Conservation (phyloP, 805 yeast genomes). For the Saccharomyces cerevisiae region DNA sequence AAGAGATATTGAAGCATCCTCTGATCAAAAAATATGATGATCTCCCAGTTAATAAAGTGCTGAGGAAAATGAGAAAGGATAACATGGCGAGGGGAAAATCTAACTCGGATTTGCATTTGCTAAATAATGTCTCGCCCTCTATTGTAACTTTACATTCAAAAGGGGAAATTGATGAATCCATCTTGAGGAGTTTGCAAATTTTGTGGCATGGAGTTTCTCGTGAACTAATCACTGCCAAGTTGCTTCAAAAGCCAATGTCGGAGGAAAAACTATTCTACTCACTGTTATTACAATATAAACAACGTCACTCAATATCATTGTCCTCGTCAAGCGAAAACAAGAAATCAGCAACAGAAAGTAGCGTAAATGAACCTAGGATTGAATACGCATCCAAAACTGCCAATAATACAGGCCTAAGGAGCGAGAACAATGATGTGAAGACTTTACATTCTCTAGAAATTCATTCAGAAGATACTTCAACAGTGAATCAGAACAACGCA, state of each 20-base stretch:
- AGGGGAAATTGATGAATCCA: constrained; percentile 62
- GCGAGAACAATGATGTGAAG: not conserved
- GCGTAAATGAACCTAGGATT: not conserved
- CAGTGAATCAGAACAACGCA: not conserved
- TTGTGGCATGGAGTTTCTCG: constrained; percentile 73
- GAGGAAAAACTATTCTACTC: constrained; percentile 79
- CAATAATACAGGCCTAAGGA: not conserved
- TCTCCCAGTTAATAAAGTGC: constrained; percentile 20
- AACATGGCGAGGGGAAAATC: constrained; percentile 18
- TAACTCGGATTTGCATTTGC: constrained; percentile 21
- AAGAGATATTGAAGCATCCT: constrained; percentile 66
- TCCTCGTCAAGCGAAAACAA: not conserved
- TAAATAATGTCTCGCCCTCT: constrained; percentile 12
- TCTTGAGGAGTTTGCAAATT: constrained; percentile 65
- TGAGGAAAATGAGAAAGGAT: not conserved
- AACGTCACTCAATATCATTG: constrained; percentile 41
- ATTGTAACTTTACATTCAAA: constrained; percentile 19
- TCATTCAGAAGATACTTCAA: not conserved
- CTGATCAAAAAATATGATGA: constrained; percentile 57
- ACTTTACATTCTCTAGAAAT: not conserved
- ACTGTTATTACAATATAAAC: constrained; percentile 63
- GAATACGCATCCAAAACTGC: not conserved
- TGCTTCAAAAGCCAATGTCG: constrained; percentile 49
- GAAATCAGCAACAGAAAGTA: not conserved
- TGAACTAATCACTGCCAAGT: constrained; percentile 44